Base-by-base conservation (phyloP, 1,139 yeast genomes). In the Candida glucosophila region DNA sequence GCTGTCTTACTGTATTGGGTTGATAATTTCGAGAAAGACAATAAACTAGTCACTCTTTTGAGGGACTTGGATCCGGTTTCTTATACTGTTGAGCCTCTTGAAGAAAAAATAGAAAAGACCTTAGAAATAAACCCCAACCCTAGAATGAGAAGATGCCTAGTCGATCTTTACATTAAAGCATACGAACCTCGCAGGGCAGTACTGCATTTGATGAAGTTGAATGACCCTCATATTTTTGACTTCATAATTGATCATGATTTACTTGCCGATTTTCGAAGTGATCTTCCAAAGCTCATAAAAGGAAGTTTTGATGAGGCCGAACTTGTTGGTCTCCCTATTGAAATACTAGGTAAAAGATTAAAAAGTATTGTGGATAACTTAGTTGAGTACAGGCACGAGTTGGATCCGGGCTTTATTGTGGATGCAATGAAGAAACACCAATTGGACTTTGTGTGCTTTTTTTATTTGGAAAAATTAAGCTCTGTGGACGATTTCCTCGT, bases 161-260 rank as follows among this genome's bases (percentile, higher is more conserved):
- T 82, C 6, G 56, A 63, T 12, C 42, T 85, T 6, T 79, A 77
- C 36, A 56, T 77, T 7, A 58, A 63, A 23, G 52, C 74, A 0
- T 67, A 69, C 12, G 78, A 78, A 22, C 81, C 79, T 2, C 53
- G 58, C 5, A 63, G 66, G 19, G 85, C 95, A 1, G 74, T 80
- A 2, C 58, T 60, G 0, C 88, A 81, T 43, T 53, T 82, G 37
- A 58, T 79, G 7, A 49, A 47, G 14, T 49, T 79, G 16, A 58
- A 65, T 33, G 86, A 81, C 42, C 46, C 59, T 0, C 42, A 66
- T n/a, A 67, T 76, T 2, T 47, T 86, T 22, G 59, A 65, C 22
- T 67, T 83, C 28, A 56, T 86, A 25, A 57, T 74, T 4, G 54
- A 62, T 17, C 62, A 78, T 42, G 93, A 85, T 40, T 49, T 85